Base-by-base conservation (phyloP, 805 yeast genomes). In the Ogataea ganodermae region DNA sequence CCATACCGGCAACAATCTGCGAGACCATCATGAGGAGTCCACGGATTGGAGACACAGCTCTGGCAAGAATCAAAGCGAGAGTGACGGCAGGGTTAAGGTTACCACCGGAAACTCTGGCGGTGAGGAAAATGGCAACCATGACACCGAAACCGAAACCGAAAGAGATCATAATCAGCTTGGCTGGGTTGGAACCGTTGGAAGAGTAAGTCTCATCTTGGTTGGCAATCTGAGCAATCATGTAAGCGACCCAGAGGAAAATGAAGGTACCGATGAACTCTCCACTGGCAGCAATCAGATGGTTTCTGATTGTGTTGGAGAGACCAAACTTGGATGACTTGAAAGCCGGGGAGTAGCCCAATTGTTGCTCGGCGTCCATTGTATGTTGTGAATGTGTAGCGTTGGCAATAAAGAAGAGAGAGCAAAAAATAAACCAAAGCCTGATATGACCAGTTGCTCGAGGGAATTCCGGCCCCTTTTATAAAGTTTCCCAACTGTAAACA, bases 1-100 rank as follows among this genome's bases (percentile, higher is more conserved):
- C 89, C 83, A 89, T 84, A 68, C 96, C 96, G 44, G 86, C 96
- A 65, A 87, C 68, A 61, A 88, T 65, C 72, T 89, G 96, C 33
- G 91, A 57, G 45, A 83, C 38, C 68, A 79, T 69, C 82, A 84
- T 80, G 47, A 85, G 65, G 18, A 73, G 66, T 56, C 86, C 91
- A 67, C 94, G 80, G 26, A 84, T 51, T 46, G 90, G 89, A 35
- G 89, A 78, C 50, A 86, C 76, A 46, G 89, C 92, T 53, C 86
- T 78, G 17, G 87, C 84, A 36, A 86, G 70, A n/a, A 81, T 76
- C 62, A 89, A 72, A 23, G 90, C 72, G 33, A 87, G 73, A 18
- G 96, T 84, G 35, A 89, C 96, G 42, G 94, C 92, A 10, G 96
- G 96, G 73, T 89, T 89, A 65, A 89, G 78, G 72, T 86, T 87